phyloP scores from a whole-genome alignment of 352 stramenopile genomes.

The Pythium insidiosum region DNA sequence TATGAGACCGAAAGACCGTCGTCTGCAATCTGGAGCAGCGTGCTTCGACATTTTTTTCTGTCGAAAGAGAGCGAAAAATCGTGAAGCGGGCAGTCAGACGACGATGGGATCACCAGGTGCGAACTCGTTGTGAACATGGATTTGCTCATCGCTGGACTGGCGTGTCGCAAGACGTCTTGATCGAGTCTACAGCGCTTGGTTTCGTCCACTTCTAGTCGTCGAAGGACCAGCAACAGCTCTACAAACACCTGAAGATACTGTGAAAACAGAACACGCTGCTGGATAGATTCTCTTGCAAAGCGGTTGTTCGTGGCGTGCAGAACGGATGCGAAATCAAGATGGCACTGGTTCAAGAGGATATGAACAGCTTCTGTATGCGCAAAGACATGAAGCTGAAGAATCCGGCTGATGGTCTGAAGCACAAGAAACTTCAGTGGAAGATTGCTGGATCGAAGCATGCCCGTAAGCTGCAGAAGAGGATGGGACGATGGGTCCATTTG shows the following conservation, averaged over 20 bases:
- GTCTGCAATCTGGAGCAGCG: slow-evolving; percentile 48
- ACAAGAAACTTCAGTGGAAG: slow-evolving; percentile 54
- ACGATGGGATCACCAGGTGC: no score
- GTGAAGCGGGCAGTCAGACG: no score
- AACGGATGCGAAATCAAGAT: slow-evolving; percentile 24
- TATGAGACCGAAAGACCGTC: slow-evolving; percentile 61
- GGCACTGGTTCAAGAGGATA: not conserved
- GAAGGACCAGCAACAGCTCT: slow-evolving; percentile 28
- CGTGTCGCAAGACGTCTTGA: no score
- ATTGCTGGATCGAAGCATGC: slow-evolving; percentile 27
- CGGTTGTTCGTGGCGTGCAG: slow-evolving; percentile 37
- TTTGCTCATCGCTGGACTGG: no score
- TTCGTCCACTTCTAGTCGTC: no score
- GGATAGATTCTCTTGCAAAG: slow-evolving; percentile 39
- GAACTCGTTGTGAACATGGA: no score
- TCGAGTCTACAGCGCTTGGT: no score
- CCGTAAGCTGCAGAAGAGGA: not conserved
- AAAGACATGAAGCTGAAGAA: slow-evolving; percentile 16
- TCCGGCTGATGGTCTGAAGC: slow-evolving; percentile 35
- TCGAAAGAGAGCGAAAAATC: slow-evolving; percentile 28
- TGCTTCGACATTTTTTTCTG: slow-evolving; percentile 59
- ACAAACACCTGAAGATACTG: slow-evolving; percentile 65
- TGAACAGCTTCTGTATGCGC: not conserved
- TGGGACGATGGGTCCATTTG: no score
- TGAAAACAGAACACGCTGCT: slow-evolving; percentile 59